Percentiles rank a stretch among this genome's conserved stretches.
These are phyloP conservation scores for Dimocarpus longan DNA, from an alignment of 345 rosid species.

Conservation along the genomic window DNA sequence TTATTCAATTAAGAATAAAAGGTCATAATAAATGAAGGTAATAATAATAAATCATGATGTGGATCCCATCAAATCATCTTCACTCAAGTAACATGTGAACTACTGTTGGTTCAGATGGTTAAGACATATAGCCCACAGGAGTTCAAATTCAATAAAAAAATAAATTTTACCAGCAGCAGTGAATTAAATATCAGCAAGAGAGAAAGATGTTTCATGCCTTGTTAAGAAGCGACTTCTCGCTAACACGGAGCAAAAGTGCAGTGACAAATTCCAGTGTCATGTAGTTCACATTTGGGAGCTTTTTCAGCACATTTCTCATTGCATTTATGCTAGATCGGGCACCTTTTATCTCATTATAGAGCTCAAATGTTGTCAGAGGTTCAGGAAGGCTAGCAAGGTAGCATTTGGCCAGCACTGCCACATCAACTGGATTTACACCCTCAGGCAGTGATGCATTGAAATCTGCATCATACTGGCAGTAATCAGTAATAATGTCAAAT, in stretches of 20 bases:
- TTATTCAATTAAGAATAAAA: not conserved
- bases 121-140: not conserved
- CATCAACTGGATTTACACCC: constrained; percentile 68
- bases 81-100: not conserved
- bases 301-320: constrained; percentile 72
- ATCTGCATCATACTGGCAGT: constrained; percentile 45
- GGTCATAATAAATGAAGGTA: not conserved
- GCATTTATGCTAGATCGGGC: constrained; percentile 70
- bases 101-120: not conserved
- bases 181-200: not conserved
- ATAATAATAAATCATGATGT: not conserved
- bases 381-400: constrained; percentile 94
- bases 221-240: constrained; percentile 83
- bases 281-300: constrained; percentile 82
- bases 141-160: not conserved
- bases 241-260: constrained; percentile 74
- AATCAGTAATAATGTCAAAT: constrained; percentile 16
- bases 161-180: not conserved
- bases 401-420: constrained; percentile 74
- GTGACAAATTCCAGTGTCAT: constrained; percentile 87
- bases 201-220: constrained; percentile 49
- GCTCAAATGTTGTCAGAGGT: constrained; percentile 82
- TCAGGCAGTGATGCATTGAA: constrained; percentile 72
- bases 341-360: constrained; percentile 70
- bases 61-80: too few relatives aligned